Base-by-base conservation (phyloP, 2,329 filamentous ascomycete genomes). In the Trichoderma gracile region DNA sequence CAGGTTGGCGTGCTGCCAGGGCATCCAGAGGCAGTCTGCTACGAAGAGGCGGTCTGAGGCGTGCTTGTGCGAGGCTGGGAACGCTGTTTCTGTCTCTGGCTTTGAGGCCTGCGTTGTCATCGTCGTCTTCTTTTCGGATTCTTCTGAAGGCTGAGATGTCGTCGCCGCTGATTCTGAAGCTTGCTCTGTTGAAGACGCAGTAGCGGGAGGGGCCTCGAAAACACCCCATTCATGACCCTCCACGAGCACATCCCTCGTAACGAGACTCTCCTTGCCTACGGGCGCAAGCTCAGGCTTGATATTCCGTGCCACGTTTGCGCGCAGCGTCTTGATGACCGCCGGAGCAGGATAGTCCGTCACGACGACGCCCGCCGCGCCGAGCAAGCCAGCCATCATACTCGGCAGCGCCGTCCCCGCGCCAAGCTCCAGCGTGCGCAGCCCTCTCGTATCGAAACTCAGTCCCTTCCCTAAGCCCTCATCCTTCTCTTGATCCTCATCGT, bases 11-110 rank as follows among this genome's bases (percentile, higher is more conserved):
- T 92, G 90, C 78, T 92, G 84, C 78, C 82, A 83, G 1, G 86
- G 84, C 87, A 92, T 91, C 89, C 89, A 92, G 64, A 90, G 81
- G 71, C 89, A 91, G 75, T 92, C 89, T 67, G 88, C 87, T 0
- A 86, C 86, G n/a, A 91, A 76, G 46, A 92, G 79, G 64, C 87
- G 82, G 52, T 85, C 85, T 71, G 87, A 91, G 1, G 72, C 72
- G 65, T 75, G 75, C 45, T 69, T 69, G 65, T 70, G 61, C 1
- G 50, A 56, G 6, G 42, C 43, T 1, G 60, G 60, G 45, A 55
- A 55, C 1, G 50, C 8, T 8, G 12, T 4, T 0, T 1, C n/a
- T n/a, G n/a, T 14, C 12, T 33, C 10, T 33, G 30, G 1, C 30
- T 33, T 9, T 33, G 30, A 33, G 3, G 30, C 25, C 25, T 27